These are phyloP conservation scores for Lizonia empirigonia DNA, from an alignment of 2,329 filamentous ascomycete genomes.

Conservation along the genomic window DNA sequence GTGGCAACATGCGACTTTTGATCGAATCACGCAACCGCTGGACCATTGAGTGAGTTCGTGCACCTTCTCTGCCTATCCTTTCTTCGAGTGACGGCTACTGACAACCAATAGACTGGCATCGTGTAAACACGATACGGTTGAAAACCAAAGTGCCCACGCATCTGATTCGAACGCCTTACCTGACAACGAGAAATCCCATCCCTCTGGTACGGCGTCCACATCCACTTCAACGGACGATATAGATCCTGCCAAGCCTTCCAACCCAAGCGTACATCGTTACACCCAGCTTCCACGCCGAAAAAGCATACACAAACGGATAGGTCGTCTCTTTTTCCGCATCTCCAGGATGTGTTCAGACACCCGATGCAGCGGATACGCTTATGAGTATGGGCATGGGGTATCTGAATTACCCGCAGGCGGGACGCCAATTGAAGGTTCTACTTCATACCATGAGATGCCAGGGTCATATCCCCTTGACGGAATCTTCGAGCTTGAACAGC, in stretches of 20 bases:
- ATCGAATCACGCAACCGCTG: constrained; percentile 8
- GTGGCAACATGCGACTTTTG: constrained; percentile 16
- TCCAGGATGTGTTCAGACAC: not conserved
- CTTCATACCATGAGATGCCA: constrained; percentile 6
- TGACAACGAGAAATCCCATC: not conserved
- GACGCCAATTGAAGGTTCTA: not conserved
- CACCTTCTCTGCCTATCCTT: not conserved
- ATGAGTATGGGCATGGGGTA: not conserved
- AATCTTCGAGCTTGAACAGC: constrained; percentile 2
- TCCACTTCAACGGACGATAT: not conserved
- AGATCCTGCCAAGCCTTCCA: too few relatives aligned
- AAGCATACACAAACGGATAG: constrained; percentile 2
- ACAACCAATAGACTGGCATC: constrained; percentile 3
- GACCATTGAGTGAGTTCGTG: constrained; percentile 17
- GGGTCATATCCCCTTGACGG: not conserved
- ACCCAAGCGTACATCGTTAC: not conserved
- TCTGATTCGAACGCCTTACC: not conserved
- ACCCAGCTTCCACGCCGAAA: constrained; percentile 2
- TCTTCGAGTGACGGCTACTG: not conserved
- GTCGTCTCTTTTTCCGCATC: constrained; percentile 1
- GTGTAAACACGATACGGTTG: not conserved
- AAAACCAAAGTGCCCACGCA: not conserved
- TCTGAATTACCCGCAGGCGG: constrained; percentile 4
- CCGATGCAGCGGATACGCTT: not conserved
- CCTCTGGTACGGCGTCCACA: not conserved